Conservation (phyloP, 352 stramenopile genomes). For the Phytophthora pini region DNA sequence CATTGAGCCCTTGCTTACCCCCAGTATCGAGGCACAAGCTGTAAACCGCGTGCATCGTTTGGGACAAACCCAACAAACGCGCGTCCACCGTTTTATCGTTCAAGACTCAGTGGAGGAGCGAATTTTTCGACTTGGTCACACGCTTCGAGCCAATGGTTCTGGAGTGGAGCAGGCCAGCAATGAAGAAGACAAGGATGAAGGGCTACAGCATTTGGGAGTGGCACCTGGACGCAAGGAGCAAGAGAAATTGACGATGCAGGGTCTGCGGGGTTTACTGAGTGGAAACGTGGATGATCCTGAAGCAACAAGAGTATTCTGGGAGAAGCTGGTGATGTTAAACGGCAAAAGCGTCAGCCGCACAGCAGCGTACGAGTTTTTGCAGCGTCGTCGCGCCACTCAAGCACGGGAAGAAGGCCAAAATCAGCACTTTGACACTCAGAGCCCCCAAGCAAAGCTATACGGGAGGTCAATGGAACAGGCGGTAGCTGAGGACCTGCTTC, state of each 20-base stretch:
- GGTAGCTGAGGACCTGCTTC: constrained; percentile 35
- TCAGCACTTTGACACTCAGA: neutral
- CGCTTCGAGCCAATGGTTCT: neutral
- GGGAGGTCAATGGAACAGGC: constrained; percentile 27
- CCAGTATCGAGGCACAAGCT: constrained; percentile 84
- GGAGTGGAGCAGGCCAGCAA: constrained; percentile 8
- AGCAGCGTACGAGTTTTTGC: constrained; percentile 41
- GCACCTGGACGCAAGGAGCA: constrained; percentile 57
- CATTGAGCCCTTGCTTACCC: constrained; percentile 91
- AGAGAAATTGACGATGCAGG: constrained; percentile 60
- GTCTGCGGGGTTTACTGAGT: constrained; percentile 54
- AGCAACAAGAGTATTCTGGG: constrained; percentile 47
- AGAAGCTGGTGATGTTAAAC: constrained; percentile 49
- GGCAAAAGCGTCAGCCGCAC: constrained; percentile 35
- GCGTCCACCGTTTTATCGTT: constrained; percentile 91
- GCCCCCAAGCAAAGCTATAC: constrained; percentile 41
- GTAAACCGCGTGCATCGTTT: constrained; percentile 93
- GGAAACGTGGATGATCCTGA: constrained; percentile 12
- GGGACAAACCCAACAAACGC: constrained; percentile 84
- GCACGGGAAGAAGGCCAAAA: constrained; percentile 18
- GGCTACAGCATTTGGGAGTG: constrained; percentile 33
- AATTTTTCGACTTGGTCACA: constrained; percentile 62
- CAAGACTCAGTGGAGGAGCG: constrained; percentile 89
- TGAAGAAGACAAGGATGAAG: constrained; percentile 28
- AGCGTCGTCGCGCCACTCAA: constrained; percentile 47